These are phyloP conservation scores for Pulveroboletus sp. DNA, from an alignment of 768 basidiomycete genomes.

Conservation along the genomic window DNA sequence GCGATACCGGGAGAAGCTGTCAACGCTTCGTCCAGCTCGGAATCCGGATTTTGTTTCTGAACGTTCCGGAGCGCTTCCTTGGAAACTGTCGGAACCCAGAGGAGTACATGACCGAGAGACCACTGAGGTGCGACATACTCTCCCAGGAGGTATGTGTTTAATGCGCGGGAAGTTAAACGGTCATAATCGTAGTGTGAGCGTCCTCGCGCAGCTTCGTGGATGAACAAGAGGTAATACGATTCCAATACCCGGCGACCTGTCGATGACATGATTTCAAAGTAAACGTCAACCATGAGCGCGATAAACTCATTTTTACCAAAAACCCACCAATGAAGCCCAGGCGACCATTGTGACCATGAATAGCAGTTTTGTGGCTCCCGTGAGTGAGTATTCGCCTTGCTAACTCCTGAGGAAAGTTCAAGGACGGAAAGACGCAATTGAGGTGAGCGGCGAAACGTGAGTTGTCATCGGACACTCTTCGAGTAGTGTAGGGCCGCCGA, in stretches of 20 bases:
- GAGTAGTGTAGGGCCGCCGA: slow-evolving; percentile 9
- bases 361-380: slow-evolving; percentile 63
- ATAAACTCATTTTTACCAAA: background rate
- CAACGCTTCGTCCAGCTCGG: slow-evolving; percentile 29
- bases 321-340: slow-evolving; percentile 64
- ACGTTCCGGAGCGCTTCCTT: slow-evolving; percentile 31
- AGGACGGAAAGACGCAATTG: slow-evolving; percentile 56
- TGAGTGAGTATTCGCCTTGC: slow-evolving; percentile 76
- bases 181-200: slow-evolving; percentile 53
- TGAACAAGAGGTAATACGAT: slow-evolving; percentile 69
- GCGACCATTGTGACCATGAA: slow-evolving; percentile 66
- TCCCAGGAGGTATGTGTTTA: slow-evolving; percentile 71
- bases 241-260: slow-evolving; percentile 75
- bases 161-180: slow-evolving; percentile 48
- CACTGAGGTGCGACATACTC: slow-evolving; percentile 72
- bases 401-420: slow-evolving; percentile 67
- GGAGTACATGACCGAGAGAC: slow-evolving; percentile 67
- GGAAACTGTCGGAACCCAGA: slow-evolving; percentile 64
- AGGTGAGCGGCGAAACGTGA: slow-evolving; percentile 50
- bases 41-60: slow-evolving; percentile 15
- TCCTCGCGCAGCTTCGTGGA: slow-evolving; percentile 51
- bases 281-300: background rate
- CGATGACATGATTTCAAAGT: background rate
- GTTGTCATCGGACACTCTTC: slow-evolving; percentile 10
- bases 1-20: slow-evolving; percentile 35